phyloP scores from a whole-genome alignment of 768 basidiomycete species.

The Suillus alpinus region DNA sequence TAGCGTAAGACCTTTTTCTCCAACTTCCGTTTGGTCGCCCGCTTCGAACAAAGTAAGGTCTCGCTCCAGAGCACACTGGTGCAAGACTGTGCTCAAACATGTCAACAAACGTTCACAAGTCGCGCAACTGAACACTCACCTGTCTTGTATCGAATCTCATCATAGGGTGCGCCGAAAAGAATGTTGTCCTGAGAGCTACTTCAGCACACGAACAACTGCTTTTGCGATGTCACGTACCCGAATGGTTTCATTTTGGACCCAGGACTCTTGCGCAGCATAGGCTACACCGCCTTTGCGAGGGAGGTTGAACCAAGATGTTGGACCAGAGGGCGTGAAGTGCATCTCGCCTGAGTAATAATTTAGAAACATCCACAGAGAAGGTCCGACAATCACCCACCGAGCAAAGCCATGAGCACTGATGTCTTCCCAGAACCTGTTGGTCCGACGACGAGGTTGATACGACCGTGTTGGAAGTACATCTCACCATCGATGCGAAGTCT shows the following conservation, averaged over 20 bases:
- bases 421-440: conserved; percentile 65
- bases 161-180: conserved; percentile 38
- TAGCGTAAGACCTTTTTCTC: conserved; percentile 65
- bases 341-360: conserved; percentile 42
- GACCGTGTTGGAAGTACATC: conserved; percentile 49
- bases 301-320: conserved; percentile 65
- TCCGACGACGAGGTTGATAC: conserved; percentile 58
- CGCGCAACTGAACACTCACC: conserved; percentile 20
- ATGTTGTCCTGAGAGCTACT: conserved; percentile 41
- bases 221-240: conserved; percentile 31
- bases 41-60: conserved; percentile 50
- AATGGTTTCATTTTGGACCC: conserved; percentile 82
- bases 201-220: neutral
- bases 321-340: conserved; percentile 52
- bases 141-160: conserved; percentile 40
- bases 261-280: conserved; percentile 82
- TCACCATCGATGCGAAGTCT: conserved; percentile 50
- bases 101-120: neutral
- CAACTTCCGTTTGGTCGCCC: conserved; percentile 68
- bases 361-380: conserved; percentile 1
- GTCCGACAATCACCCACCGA: conserved; percentile 28
- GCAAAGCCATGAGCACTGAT: conserved; percentile 60
- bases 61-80: conserved; percentile 40
- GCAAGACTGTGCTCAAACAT: conserved; percentile 25
- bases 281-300: conserved; percentile 69